Evolutionary conservation across 164 flowering plant species (phyloP), one percentile per base, ranked within the genome.

Genomic region (Hamamelis virginiana): DNA sequence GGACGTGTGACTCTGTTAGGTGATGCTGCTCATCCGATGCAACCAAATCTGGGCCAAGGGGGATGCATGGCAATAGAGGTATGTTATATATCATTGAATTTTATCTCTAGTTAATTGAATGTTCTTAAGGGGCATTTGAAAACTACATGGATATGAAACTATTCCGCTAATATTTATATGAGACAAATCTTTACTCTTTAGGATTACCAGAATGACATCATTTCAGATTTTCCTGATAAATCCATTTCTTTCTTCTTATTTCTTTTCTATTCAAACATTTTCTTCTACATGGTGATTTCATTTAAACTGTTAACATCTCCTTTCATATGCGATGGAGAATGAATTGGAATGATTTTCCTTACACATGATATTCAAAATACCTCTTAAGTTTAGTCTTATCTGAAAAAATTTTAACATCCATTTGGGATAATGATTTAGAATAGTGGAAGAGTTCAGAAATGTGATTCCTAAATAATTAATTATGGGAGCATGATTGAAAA

Each of bases 11-110:
- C 81, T 33, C 45, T 80, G 19, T 58, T 80, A 26, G 83, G 83
- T 15, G 83, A 80, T 71, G 67, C 81, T 44, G 78, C 72, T 59
- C 83, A 80, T 60, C 65, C 83, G 1, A 75, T 80, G 81, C 83
- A 80, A 45, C 81, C 83, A 53, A 80, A 80, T 80, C 57, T 80
- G 4, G 83, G 83, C 27, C 83, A 80, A 62, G 83, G 83, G 13
- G 83, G 83, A 26, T 80, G 83, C 69, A 78, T 80, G 83, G 83
- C 81, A 15, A 78, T 80, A 58, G 83, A 80, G 79, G 83, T 78
- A 51, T 51, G 64, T 70, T 21, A 25, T 52, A 28, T 23, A 21
- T 41, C 33, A 23, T 23, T 46, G 18, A n/a, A 0, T 15, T 48
- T 62, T 60, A 0, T 19, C 18, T 22, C 1, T 23, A 43, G 9